Evolutionary conservation across 352 stramenopile genomes (phyloP).

Genomic region (Globisporangium recalcitrans): DNA sequence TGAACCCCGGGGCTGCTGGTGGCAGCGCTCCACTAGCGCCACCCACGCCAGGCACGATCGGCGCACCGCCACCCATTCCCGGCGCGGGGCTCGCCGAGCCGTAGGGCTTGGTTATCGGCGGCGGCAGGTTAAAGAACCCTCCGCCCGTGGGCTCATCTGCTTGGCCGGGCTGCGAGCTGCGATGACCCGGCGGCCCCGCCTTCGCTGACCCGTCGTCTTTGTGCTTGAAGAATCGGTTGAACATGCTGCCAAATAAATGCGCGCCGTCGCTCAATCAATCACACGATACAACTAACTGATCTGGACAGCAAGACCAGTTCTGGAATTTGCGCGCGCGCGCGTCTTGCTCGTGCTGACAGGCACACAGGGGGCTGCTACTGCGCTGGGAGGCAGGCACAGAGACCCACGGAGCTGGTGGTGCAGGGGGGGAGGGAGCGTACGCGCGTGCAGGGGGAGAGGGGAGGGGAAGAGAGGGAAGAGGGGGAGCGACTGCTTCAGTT

Average conservation of each 20-base stretch:
- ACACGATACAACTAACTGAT: background rate
- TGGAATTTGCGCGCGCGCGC: background rate
- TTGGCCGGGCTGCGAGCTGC: slow-evolving; percentile 22
- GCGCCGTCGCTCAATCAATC: background rate
- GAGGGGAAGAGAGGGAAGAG: background rate
- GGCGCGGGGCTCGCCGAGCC: slow-evolving; percentile 12
- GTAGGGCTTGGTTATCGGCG: slow-evolving; percentile 49
- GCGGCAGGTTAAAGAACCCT: slow-evolving; percentile 84
- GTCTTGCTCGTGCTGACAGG: no score
- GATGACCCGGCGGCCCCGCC: slow-evolving; percentile 49
- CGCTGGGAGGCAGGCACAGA: no score
- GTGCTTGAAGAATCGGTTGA: slow-evolving; percentile 80
- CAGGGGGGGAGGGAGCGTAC: background rate
- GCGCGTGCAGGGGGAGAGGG: no score
- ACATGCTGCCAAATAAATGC: slow-evolving; percentile 33
- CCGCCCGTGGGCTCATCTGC: slow-evolving; percentile 41
- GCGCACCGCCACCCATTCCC: background rate
- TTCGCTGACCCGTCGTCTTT: slow-evolving; percentile 66
- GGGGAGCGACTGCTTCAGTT: background rate
- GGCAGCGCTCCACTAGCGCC: slow-evolving; percentile 7
- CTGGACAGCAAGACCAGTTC: background rate
- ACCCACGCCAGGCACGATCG: slow-evolving; percentile 5
- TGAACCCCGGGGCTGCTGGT: slow-evolving; percentile 10
- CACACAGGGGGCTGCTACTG: background rate
- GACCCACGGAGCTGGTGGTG: background rate